Evolutionary conservation across 1,139 yeast species (phyloP).

Genomic region (Kodamaea fungicola): DNA sequence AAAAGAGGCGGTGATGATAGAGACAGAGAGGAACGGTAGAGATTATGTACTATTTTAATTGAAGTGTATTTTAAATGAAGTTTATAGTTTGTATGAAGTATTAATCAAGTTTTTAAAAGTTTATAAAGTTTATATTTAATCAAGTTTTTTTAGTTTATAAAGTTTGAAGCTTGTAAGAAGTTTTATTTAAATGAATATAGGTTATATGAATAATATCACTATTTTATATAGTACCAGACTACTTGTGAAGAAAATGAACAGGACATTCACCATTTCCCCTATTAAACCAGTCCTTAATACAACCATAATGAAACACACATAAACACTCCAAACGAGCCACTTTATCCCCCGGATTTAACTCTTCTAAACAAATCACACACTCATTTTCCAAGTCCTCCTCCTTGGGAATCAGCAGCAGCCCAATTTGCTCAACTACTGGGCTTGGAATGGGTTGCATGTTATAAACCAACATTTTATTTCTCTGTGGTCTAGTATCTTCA

Average conservation of each 20-base stretch:
- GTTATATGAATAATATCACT: not conserved
- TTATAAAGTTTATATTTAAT: no score
- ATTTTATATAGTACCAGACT: not conserved
- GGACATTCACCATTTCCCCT: slow-evolving; percentile 88
- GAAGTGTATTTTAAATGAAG: no score
- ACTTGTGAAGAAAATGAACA: slow-evolving; percentile 53
- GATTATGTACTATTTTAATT: no score
- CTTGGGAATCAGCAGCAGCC: slow-evolving; percentile 11
- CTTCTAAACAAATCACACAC: slow-evolving; percentile 93
- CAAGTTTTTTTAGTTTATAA: no score
- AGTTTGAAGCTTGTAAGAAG: no score
- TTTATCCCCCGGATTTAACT: slow-evolving; percentile 76
- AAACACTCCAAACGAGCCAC: slow-evolving; percentile 92
- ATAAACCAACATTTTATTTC: slow-evolving; percentile 83
- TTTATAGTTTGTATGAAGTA: no score
- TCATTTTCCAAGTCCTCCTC: slow-evolving; percentile 51
- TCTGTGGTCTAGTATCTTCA: slow-evolving; percentile 37
- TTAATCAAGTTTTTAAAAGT: no score
- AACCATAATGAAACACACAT: slow-evolving; percentile 87
- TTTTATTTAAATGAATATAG: no score
- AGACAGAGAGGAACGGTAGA: slow-evolving; percentile 18
- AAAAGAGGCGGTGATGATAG: slow-evolving; percentile 20
- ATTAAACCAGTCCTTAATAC: slow-evolving; percentile 90
- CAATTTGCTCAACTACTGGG: slow-evolving; percentile 38
- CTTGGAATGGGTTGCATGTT: slow-evolving; percentile 57